A percentile compares a stretch with the other conserved stretches of the same genome.
phyloP scores from a whole-genome alignment of 2,329 filamentous ascomycete species.

The Aspergillus fructus region DNA sequence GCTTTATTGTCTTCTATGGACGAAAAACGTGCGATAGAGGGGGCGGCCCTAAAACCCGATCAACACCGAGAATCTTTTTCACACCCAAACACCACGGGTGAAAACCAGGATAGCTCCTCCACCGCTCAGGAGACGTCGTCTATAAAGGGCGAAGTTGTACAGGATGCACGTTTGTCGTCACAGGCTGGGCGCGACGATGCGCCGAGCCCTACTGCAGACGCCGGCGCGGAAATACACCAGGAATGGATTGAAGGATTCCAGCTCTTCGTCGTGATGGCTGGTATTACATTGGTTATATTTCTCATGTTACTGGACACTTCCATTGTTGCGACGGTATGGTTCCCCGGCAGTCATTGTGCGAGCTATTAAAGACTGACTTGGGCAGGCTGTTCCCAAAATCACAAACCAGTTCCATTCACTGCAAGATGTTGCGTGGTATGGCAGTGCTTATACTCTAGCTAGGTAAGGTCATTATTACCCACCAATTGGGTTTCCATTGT shows the following conservation, averaged over 20 bases:
- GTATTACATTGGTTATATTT: slow-evolving; percentile 47
- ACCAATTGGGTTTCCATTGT: not conserved
- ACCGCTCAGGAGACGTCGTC: too few relatives aligned
- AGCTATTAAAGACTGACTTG: not conserved
- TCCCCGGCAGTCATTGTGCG: not conserved
- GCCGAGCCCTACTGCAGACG: not conserved
- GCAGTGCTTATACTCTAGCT: slow-evolving; percentile 43
- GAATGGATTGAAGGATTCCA: slow-evolving; percentile 19
- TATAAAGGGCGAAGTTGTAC: not conserved
- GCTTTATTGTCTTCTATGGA: not conserved
- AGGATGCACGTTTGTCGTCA: not conserved
- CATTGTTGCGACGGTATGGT: slow-evolving; percentile 51
- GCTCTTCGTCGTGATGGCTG: slow-evolving; percentile 28
- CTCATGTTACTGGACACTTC: slow-evolving; percentile 54
- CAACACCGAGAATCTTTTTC: not conserved
- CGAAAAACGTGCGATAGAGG: not conserved
- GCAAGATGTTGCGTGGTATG: slow-evolving; percentile 39
- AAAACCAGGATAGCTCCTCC: not conserved
- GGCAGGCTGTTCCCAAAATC: slow-evolving; percentile 49
- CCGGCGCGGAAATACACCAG: not conserved
- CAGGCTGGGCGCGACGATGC: not conserved
- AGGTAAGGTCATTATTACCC: slow-evolving; percentile 16
- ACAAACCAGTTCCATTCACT: slow-evolving; percentile 42
- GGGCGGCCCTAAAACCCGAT: too few relatives aligned
- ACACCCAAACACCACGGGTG: not conserved